Base-by-base conservation (phyloP, 495 filamentous ascomycete species). In the Elaphomyces granulatus region DNA sequence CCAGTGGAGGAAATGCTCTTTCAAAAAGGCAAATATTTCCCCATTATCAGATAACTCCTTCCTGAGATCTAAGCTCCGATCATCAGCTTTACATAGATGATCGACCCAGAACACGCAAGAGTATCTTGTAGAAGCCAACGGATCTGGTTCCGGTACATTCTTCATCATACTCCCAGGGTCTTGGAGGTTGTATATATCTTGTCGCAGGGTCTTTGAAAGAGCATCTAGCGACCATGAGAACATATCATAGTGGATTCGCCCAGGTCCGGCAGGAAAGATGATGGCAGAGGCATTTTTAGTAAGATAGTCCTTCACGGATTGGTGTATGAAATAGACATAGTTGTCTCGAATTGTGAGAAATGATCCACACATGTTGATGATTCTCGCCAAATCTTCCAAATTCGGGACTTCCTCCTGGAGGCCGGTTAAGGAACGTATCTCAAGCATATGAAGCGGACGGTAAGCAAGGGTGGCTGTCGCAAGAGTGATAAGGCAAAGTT, bases 231-330 rank as follows among this genome's bases (percentile, higher is more conserved):
- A 65, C 12, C 45, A 30, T 9, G 43, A 49, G 38, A 59, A 53
- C 19, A 66, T 57, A 1, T 12, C 31, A 15, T 47, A 19, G 37
- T 66, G 63, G 20, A 34, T 19, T 15, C 44, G 19, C 21, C 48
- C 46, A 17, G 26, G 20, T 20, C 46, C 46, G n/a, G n/a, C n/a
- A n/a, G n/a, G n/a, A 36, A 51, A 51, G 20, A 58, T 37, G 40
- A 46, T 21, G 12, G 7, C 30, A 16, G 3, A 12, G 0, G 15
- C 16, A 47, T 15, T 38, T 12, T 31, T 15, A 17, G 38, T 12
- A 1, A 68, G 39, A 42, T 50, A 66, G 21, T 68, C 63, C 23
- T 60, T 61, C 8, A 51, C 64, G 8, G 65, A 69, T 44, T 65
- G 61, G 47, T 69, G 59, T 10, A 69, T 44, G n/a, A 66, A 50